phyloP scores from a whole-genome alignment of 306 rosid genomes.

The Begonia peltatifolia region DNA sequence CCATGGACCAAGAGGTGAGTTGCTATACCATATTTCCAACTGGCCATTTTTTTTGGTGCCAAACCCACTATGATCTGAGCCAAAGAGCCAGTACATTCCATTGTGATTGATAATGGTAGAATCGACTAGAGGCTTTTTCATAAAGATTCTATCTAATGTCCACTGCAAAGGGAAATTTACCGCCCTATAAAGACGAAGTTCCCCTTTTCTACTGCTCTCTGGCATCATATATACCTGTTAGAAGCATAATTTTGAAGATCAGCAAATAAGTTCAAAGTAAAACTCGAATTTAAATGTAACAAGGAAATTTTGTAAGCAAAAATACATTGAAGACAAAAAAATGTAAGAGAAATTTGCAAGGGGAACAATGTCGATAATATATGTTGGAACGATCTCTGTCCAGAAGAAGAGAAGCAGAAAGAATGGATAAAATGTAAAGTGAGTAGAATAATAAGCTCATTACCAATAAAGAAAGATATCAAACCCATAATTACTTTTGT shows the following conservation, averaged over 20 bases:
- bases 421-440: no score
- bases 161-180: slow-evolving; percentile 70
- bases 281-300: not conserved
- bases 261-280: not conserved
- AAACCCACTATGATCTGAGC: slow-evolving; percentile 85
- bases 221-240: slow-evolving; percentile 91
- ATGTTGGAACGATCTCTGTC: no score
- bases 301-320: no score
- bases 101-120: slow-evolving; percentile 39
- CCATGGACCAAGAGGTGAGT: slow-evolving; percentile 92
- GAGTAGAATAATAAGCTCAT: no score
- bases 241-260: slow-evolving; percentile 7
- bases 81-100: slow-evolving; percentile 83
- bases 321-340: no score
- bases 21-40: slow-evolving; percentile 83
- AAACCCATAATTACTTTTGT: no score
- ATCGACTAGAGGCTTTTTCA: slow-evolving; percentile 82
- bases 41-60: slow-evolving; percentile 80
- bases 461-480: no score
- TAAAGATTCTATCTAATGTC: slow-evolving; percentile 58
- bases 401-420: no score
- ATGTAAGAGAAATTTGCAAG: no score
- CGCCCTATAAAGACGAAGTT: slow-evolving; percentile 81
- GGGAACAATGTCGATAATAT: no score
- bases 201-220: slow-evolving; percentile 71